A percentile compares a stretch with the other conserved stretches of the same genome.
Evolutionary conservation across 139 green algal species (phyloP).

Genomic region (Chlamydomonas sp.): DNA sequence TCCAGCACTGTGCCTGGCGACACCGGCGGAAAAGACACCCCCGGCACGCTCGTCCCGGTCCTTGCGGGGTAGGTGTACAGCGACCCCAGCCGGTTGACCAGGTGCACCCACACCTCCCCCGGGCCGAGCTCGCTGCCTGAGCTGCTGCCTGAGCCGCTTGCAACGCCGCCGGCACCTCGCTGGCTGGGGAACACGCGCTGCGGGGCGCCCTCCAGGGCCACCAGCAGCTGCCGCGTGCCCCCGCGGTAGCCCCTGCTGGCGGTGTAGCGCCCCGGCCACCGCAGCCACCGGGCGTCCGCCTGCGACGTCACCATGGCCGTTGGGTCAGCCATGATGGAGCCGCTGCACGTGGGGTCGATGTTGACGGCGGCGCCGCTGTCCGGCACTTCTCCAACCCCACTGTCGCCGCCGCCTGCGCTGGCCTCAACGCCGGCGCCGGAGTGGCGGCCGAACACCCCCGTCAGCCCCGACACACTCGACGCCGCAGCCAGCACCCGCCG

Average conservation of each 20-base stretch:
- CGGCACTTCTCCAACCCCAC: too few species aligned
- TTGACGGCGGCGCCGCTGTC: too few species aligned
- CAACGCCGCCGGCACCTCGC: neutral
- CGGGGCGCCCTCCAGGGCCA: neutral
- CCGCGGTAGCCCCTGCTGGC: conserved; percentile 39
- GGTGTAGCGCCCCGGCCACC: conserved; percentile 40
- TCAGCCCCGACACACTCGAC: conserved; percentile 1
- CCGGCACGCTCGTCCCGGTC: neutral
- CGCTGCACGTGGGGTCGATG: neutral
- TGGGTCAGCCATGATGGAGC: conserved; percentile 3
- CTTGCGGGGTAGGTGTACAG: conserved; percentile 39
- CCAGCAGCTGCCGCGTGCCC: conserved; percentile 45
- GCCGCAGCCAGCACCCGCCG: conserved; percentile 7
- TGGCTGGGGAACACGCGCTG: too few species aligned
- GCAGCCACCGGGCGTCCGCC: conserved; percentile 21
- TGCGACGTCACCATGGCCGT: neutral
- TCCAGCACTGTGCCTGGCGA: conserved; percentile 47
- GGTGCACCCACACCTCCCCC: neutral
- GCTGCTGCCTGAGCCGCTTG: neutral
- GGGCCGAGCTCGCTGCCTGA: too few species aligned
- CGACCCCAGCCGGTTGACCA: conserved; percentile 40
- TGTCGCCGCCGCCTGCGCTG: too few species aligned
- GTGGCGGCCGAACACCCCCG: neutral
- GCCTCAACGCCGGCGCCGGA: too few species aligned
- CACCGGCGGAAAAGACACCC: neutral